A percentile compares a stretch with the other conserved stretches of the same genome.
Evolutionary conservation across 2,329 filamentous ascomycete species (phyloP).

Genomic region (Rachicladosporium sp.): DNA sequence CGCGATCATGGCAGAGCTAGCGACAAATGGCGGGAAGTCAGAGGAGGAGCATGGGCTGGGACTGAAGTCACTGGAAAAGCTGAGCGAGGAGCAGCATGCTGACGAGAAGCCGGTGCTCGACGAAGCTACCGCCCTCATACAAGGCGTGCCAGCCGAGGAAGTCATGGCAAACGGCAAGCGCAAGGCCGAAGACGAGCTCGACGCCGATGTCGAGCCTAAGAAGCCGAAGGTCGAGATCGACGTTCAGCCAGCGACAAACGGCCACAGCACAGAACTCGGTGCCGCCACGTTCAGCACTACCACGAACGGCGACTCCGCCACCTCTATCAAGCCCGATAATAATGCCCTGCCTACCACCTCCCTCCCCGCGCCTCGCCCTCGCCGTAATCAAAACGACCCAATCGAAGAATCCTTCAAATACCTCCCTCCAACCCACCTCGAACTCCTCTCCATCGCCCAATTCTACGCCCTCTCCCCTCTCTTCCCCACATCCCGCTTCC

Average conservation of each 20-base stretch:
- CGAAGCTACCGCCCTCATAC: not conserved
- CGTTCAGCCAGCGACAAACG: no score
- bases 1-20: constrained; percentile 22
- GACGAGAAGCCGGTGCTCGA: constrained; percentile 1
- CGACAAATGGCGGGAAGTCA: no score
- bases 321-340: no score
- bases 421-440: constrained; percentile 58
- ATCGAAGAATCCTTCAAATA: constrained; percentile 94
- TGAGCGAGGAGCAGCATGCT: not conserved
- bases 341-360: no score
- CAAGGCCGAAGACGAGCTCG: constrained; percentile 6
- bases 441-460: constrained; percentile 61
- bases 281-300: no score
- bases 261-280: no score
- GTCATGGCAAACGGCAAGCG: constrained; percentile 3
- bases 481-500: constrained; percentile 84
- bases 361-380: no score
- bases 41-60: constrained; percentile 1
- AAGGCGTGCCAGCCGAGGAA: no score
- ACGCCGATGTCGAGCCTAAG: no score
- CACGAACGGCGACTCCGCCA: no score
- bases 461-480: constrained; percentile 78
- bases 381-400: constrained; percentile 26
- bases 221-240: no score
- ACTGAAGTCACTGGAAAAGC: constrained; percentile 5